A percentile compares a stretch with the other conserved stretches of the same genome.
Conservation (phyloP, 495 filamentous ascomycete species). For the Cetradonia linearis region DNA sequence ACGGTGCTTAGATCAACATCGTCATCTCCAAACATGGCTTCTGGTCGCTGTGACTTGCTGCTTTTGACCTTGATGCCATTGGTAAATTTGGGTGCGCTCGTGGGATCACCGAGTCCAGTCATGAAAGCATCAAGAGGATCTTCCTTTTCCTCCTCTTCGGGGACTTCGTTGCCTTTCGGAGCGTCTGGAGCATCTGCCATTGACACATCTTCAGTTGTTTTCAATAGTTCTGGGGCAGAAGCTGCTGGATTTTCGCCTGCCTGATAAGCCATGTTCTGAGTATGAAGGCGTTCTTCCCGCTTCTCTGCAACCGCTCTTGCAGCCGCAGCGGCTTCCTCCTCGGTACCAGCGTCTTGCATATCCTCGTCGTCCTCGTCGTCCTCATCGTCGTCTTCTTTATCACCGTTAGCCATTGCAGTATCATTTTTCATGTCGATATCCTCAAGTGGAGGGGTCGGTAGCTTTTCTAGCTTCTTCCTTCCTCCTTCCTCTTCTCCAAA, state of each 20-base stretch:
- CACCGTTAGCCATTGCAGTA: conserved; percentile 48
- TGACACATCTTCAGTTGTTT: conserved; percentile 35
- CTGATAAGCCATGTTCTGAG: conserved; percentile 37
- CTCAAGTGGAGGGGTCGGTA: conserved; percentile 63
- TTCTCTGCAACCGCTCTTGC: conserved; percentile 70
- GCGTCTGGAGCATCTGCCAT: conserved; percentile 34
- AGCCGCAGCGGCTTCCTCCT: conserved; percentile 79
- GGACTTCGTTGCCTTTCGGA: conserved; percentile 26
- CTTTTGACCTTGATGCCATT: conserved; percentile 37
- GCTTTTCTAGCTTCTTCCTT: conserved; percentile 76
- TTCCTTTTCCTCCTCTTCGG: conserved; percentile 59
- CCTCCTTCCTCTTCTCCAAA: conserved; percentile 82
- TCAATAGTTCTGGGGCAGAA: conserved; percentile 30
- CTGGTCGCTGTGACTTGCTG: conserved; percentile 50
- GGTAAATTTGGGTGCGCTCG: conserved; percentile 32
- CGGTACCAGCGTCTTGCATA: conserved; percentile 64
- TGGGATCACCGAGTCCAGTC: conserved; percentile 58
- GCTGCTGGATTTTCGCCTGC: conserved; percentile 24
- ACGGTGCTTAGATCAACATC: conserved; percentile 66
- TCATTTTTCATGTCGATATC: conserved; percentile 45
- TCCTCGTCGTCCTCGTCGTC: conserved; percentile 65
- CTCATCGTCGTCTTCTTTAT: conserved; percentile 47
- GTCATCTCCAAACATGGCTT: conserved; percentile 79
- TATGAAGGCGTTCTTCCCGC: conserved; percentile 58
- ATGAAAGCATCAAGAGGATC: conserved; percentile 97